Evolutionary conservation across 2,329 filamentous ascomycete species (phyloP).

Genomic region (Lecanicillium sp.): DNA sequence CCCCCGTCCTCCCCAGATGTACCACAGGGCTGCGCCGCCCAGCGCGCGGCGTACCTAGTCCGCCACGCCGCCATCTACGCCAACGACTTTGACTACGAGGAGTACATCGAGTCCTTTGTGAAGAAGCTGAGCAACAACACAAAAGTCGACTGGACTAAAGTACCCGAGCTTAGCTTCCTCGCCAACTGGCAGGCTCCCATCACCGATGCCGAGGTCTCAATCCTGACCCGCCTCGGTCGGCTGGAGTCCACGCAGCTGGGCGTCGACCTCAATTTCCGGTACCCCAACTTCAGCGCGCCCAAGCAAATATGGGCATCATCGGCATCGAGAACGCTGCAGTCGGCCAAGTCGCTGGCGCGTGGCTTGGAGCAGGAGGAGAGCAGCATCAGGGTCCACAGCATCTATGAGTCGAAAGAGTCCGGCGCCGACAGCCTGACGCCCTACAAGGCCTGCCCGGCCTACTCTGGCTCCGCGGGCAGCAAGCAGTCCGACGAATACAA

Average conservation of each 20-base stretch:
- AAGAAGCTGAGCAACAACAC: slow-evolving; percentile 54
- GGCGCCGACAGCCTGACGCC: slow-evolving; percentile 58
- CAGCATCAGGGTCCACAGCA: slow-evolving; percentile 46
- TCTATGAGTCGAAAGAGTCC: slow-evolving; percentile 50
- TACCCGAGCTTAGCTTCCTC: slow-evolving; percentile 52
- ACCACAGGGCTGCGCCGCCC: slow-evolving; percentile 45
- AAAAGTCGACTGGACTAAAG: slow-evolving; percentile 47
- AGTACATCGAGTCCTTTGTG: slow-evolving; percentile 51
- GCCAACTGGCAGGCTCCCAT: slow-evolving; percentile 51
- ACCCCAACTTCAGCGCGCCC: slow-evolving; percentile 47
- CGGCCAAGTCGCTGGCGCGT: slow-evolving; percentile 51
- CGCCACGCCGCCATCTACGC: slow-evolving; percentile 57
- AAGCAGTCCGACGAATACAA: slow-evolving; percentile 46
- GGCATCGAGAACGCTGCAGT: slow-evolving; percentile 54
- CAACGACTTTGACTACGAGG: slow-evolving; percentile 53
- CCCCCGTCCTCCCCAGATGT: slow-evolving; percentile 36
- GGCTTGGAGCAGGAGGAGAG: slow-evolving; percentile 49
- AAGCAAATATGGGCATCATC: slow-evolving; percentile 56
- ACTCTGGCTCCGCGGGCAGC: slow-evolving; percentile 51
- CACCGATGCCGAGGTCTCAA: slow-evolving; percentile 48
- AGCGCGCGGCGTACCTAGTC: slow-evolving; percentile 48
- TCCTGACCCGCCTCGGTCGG: slow-evolving; percentile 56
- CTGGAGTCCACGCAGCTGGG: slow-evolving; percentile 56
- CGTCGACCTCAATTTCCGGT: slow-evolving; percentile 51
- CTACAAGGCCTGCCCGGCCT: slow-evolving; percentile 59